Percentiles rank a stretch among this genome's conserved stretches.
These are phyloP conservation scores for Huntiella abstrusa DNA, from an alignment of 2,329 filamentous ascomycete genomes.

Conservation along the genomic window DNA sequence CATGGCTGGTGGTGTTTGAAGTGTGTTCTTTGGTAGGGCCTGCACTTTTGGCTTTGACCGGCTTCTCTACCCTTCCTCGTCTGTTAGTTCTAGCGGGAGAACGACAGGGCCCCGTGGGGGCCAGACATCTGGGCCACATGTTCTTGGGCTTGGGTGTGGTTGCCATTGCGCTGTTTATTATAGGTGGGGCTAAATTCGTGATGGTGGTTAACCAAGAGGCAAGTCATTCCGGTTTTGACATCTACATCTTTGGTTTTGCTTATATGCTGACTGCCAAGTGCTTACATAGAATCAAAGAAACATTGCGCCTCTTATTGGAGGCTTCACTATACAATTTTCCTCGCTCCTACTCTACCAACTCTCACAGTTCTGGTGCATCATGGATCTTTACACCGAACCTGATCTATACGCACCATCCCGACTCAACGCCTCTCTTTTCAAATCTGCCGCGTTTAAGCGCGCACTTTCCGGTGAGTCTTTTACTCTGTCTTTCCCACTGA, in stretches of 20 bases:
- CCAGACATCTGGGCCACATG: conserved; percentile 18
- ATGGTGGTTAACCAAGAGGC: conserved; percentile 17
- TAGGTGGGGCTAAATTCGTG: conserved; percentile 23
- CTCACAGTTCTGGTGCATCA: conserved; percentile 23
- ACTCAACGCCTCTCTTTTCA: conserved; percentile 23
- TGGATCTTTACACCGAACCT: conserved; percentile 20
- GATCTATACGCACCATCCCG: conserved; percentile 18
- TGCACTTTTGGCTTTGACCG: conserved; percentile 24
- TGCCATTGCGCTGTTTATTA: conserved; percentile 20
- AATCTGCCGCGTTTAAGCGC: conserved; percentile 23
- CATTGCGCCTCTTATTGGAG: conserved; percentile 23
- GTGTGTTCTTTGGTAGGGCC: conserved; percentile 29
- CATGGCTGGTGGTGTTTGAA: conserved; percentile 25
- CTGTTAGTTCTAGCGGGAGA: conserved; percentile 28
- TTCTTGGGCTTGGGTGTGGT: conserved; percentile 20
- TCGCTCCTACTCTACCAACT: conserved; percentile 23
- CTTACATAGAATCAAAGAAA: conserved; percentile 18
- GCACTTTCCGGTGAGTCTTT: conserved; percentile 26
- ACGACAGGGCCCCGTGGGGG: conserved; percentile 20
- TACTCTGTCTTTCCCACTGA: background rate
- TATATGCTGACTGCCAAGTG: background rate
- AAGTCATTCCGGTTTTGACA: conserved; percentile 17
- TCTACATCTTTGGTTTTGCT: background rate
- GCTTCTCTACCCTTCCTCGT: conserved; percentile 28
- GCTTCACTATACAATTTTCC: conserved; percentile 25